Evolutionary conservation across 441 rosid species (phyloP).

Genomic region (Omphalea diandra): DNA sequence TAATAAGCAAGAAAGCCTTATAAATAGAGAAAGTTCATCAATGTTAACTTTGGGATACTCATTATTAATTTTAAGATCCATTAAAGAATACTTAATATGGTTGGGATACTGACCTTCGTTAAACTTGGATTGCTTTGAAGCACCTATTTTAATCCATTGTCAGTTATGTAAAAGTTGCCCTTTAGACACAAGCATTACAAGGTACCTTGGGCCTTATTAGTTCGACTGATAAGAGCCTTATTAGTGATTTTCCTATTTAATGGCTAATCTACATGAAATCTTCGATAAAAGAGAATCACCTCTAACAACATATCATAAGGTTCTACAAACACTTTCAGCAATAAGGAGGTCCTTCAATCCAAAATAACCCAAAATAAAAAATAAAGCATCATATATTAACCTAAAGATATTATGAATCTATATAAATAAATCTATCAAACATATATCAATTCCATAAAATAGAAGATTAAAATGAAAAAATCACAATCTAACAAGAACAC

Average conservation of each 20-base stretch:
- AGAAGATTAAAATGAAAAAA: too few species aligned
- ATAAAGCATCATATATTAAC: too few species aligned
- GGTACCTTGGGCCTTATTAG: constrained; percentile 61
- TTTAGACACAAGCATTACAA: constrained; percentile 69
- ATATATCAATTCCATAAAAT: too few species aligned
- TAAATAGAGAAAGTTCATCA: neutral
- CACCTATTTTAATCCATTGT: constrained; percentile 56
- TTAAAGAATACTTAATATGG: neutral
- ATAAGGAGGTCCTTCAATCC: too few species aligned
- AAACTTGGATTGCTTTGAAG: constrained; percentile 61
- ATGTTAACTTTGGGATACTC: neutral
- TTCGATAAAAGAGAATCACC: too few species aligned
- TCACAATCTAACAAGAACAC: too few species aligned
- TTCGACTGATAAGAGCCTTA: constrained; percentile 53
- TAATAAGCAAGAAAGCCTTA: neutral
- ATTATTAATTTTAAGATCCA: neutral
- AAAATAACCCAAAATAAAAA: too few species aligned
- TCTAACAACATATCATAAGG: too few species aligned
- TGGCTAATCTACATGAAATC: constrained; percentile 59
- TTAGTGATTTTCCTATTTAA: constrained; percentile 61
- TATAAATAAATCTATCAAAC: too few species aligned
- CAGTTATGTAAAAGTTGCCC: constrained; percentile 59
- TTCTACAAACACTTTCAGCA: too few species aligned
- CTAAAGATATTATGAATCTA: too few species aligned
- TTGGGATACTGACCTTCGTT: constrained; percentile 52